These are phyloP conservation scores for Knoxia roxburghii DNA, from an alignment of 257 asterid genomes.

Conservation along the genomic window DNA sequence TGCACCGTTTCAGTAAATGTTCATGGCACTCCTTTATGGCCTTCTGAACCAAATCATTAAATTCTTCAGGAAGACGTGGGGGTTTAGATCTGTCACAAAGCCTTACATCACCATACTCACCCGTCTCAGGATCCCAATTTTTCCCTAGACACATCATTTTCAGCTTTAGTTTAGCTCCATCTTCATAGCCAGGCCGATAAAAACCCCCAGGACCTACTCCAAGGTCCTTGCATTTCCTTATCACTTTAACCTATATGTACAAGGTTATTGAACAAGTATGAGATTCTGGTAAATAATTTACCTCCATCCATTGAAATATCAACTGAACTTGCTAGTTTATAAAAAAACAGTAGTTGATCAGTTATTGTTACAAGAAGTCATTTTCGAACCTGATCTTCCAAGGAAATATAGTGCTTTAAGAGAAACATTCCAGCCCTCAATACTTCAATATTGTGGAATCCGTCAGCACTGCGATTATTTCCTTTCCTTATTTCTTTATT, in stretches of 20 bases:
- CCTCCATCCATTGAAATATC: neutral
- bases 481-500: constrained; percentile 47
- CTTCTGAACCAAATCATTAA: constrained; percentile 39
- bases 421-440: constrained; percentile 73
- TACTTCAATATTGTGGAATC: constrained; percentile 25
- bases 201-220: constrained; percentile 73
- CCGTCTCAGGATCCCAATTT: constrained; percentile 68
- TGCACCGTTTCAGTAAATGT: constrained; percentile 27
- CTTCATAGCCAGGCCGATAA: constrained; percentile 63
- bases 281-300: neutral
- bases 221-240: constrained; percentile 48
- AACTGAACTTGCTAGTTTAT: neutral
- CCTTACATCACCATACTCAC: constrained; percentile 43
- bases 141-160: constrained; percentile 93
- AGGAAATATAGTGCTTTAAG: constrained; percentile 45
- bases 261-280: neutral
- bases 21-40: constrained; percentile 44
- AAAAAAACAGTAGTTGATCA: too few species aligned
- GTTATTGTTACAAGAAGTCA: neutral
- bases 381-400: constrained; percentile 52
- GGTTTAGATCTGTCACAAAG: constrained; percentile 56
- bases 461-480: constrained; percentile 29
- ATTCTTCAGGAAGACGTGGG: constrained; percentile 57
- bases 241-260: constrained; percentile 45
- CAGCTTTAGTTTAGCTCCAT: constrained; percentile 56